Evolutionary conservation across 2,329 filamentous ascomycete genomes (phyloP).

Genomic region (Blumeria graminis): DNA sequence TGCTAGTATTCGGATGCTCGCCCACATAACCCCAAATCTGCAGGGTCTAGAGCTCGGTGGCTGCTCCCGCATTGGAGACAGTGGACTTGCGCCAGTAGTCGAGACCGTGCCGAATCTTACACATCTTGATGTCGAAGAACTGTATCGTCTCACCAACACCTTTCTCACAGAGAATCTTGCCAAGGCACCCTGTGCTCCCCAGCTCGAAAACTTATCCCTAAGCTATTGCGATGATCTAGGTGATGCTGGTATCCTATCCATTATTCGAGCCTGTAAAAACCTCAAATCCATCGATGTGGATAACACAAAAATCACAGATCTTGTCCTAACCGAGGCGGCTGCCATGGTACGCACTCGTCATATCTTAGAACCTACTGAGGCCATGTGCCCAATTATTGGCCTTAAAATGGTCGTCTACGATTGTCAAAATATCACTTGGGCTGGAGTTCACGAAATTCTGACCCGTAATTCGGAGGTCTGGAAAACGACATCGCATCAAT

Average conservation of each 20-base stretch:
- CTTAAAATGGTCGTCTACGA: slow-evolving; percentile 70
- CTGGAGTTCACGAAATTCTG: slow-evolving; percentile 65
- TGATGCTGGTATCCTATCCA: slow-evolving; percentile 59
- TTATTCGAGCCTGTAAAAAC: slow-evolving; percentile 49
- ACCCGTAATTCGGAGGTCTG: slow-evolving; percentile 59
- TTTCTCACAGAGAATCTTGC: slow-evolving; percentile 50
- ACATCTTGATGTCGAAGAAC: slow-evolving; percentile 74
- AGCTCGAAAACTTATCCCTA: slow-evolving; percentile 59
- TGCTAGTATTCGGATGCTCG: slow-evolving; percentile 43
- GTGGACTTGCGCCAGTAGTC: slow-evolving; percentile 45
- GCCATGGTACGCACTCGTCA: slow-evolving; percentile 48
- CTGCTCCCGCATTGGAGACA: slow-evolving; percentile 50
- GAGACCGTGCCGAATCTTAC: slow-evolving; percentile 54
- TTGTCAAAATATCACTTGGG: slow-evolving; percentile 81
- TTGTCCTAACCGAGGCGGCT: slow-evolving; percentile 66
- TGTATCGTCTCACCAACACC: slow-evolving; percentile 51
- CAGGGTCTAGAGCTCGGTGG: slow-evolving; percentile 68
- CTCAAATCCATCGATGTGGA: slow-evolving; percentile 64
- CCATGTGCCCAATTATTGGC: slow-evolving; percentile 19
- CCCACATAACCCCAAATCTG: slow-evolving; percentile 50
- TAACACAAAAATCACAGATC: slow-evolving; percentile 75
- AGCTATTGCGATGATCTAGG: slow-evolving; percentile 75
- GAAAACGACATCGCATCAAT: slow-evolving; percentile 17
- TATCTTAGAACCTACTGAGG: slow-evolving; percentile 11
- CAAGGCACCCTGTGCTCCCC: slow-evolving; percentile 46